phyloP scores from a whole-genome alignment of 192 early-diverging fungal species.

The Entomortierella parvispora region DNA sequence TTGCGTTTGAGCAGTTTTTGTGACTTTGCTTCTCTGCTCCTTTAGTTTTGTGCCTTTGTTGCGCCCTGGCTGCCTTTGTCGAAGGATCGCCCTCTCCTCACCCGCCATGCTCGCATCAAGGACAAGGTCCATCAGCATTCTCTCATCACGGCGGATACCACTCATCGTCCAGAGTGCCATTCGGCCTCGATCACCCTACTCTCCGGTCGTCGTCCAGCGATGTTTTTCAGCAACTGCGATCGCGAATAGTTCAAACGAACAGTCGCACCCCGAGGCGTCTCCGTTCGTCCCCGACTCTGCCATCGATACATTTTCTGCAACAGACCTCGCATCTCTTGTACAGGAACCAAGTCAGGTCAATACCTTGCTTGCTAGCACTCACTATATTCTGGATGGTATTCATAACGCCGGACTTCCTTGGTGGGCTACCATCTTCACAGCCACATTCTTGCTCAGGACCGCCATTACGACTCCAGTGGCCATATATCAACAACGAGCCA shows the following conservation, averaged over 20 bases:
- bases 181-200: too few relatives aligned
- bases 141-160: too few relatives aligned
- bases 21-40: too few relatives aligned
- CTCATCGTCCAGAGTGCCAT: too few relatives aligned
- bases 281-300: background rate
- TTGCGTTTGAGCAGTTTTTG: too few relatives aligned
- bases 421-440: slow-evolving; percentile 65
- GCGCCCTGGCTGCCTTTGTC: too few relatives aligned
- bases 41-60: too few relatives aligned
- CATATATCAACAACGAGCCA: slow-evolving; percentile 65
- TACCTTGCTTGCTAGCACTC: slow-evolving; percentile 50
- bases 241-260: background rate
- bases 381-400: slow-evolving; percentile 56
- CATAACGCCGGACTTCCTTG: slow-evolving; percentile 60
- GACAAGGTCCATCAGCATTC: background rate
- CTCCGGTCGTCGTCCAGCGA: too few relatives aligned
- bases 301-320: background rate
- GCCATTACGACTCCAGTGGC: slow-evolving; percentile 65
- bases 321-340: background rate
- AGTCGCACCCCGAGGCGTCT: background rate
- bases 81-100: background rate
- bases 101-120: background rate
- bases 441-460: slow-evolving; percentile 60
- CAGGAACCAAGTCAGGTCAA: slow-evolving; percentile 50
- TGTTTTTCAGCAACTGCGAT: background rate